Base-by-base conservation (phyloP, 2,329 filamentous ascomycete genomes). In the Verticillium nubilum region DNA sequence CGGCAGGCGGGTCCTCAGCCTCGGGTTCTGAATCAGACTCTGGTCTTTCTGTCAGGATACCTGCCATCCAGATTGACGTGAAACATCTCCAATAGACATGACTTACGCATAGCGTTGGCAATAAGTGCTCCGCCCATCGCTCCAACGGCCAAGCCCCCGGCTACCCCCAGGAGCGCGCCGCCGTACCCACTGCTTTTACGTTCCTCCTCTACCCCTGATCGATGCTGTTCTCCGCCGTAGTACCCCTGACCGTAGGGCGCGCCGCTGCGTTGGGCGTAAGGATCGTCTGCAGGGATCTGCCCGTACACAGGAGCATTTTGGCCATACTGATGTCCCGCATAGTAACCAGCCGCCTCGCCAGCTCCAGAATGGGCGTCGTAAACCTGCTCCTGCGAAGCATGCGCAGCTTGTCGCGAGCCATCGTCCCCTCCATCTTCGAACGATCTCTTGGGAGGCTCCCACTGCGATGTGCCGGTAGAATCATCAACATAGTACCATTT, bases 401-500 rank as follows among this genome's bases (percentile, higher is more conserved):
- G 47, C 50, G 42, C 25, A 23, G 13, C 23, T 26, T 54, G 27
- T 54, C 29, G 52, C 23, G 15, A 54, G 31, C 25, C 60, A 10
- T 54, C 37, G 28, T n/a, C 23, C 27, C 61, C 27, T 35, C 26
- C 58, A 52, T 62, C 50, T 4, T 53, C 25, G 15, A 10, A 6
- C 12, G 52, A 28, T 19, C 26, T 29, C 9, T 19, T 28, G 17
- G 54, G 73, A 0, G 71, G 69, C 42, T 86, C 82, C 84, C 84
- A 87, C 64, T 86, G 82, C 1, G 81, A 78, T 59, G 78, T 78
- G 17, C 82, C 82, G 12, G 81, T 83, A 35, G 80, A 71, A 58
- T 80, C 74, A 65, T 87, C 81, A 58, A 85, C 74, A 66, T 82
- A 87, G 72, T 79, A 87, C 73, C 80, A 85, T 57, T 81, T 78